Percentiles rank a stretch among this genome's conserved stretches.
Evolutionary conservation across 768 basidiomycete species (phyloP).

Genomic region (Mycena crocata): DNA sequence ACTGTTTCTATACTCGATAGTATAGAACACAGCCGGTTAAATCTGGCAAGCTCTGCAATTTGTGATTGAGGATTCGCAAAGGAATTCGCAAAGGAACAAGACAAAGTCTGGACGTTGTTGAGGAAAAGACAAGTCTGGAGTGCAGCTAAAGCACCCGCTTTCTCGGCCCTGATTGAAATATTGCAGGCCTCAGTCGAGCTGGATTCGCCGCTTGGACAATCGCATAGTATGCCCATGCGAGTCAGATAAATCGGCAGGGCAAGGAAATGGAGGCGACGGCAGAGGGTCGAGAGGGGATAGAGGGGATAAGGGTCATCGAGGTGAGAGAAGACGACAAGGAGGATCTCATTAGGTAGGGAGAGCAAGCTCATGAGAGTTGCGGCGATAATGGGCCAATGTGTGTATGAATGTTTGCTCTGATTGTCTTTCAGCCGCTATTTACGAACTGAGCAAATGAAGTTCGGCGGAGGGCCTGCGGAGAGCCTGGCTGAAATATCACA

Average conservation of each 20-base stretch:
- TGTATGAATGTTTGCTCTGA: no score
- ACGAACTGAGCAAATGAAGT: no score
- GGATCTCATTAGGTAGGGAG: constrained; percentile 42
- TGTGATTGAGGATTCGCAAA: constrained; percentile 12
- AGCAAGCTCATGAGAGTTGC: constrained; percentile 3
- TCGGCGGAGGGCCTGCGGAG: no score
- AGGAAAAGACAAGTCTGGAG: constrained; percentile 28
- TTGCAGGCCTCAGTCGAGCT: constrained; percentile 2
- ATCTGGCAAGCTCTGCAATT: constrained; percentile 17
- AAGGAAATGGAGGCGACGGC: constrained; percentile 31
- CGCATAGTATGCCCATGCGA: constrained; percentile 13
- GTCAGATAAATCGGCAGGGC: constrained; percentile 27
- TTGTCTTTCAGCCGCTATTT: no score
- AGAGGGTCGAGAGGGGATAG: constrained; percentile 26
- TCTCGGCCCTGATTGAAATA: constrained; percentile 15
- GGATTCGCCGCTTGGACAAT: no score
- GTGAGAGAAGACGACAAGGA: constrained; percentile 26
- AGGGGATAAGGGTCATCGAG: constrained; percentile 23
- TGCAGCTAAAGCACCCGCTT: constrained; percentile 5
- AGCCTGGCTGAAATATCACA: no score
- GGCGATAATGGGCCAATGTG: no score
- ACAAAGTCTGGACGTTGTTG: constrained; percentile 7
- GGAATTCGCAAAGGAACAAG: constrained; percentile 20
- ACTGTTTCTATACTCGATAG: constrained; percentile 18
- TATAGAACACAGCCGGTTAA: constrained; percentile 16